These are phyloP conservation scores for Pythium biforme DNA, from an alignment of 352 stramenopile species.

Conservation along the genomic window DNA sequence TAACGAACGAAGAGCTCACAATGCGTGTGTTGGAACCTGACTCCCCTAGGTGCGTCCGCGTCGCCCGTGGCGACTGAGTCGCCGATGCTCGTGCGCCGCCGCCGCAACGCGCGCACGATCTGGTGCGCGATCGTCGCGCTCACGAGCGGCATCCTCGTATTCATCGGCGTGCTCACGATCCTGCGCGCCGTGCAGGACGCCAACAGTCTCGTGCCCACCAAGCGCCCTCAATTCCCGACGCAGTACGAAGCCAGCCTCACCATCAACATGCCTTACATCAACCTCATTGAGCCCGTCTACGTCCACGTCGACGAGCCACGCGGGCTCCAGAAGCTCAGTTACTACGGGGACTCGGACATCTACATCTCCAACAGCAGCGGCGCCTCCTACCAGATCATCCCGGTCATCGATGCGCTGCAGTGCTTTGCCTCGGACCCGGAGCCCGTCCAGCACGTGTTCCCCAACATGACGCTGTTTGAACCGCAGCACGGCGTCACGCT, in stretches of 20 bases:
- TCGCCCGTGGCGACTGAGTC: conserved; percentile 24
- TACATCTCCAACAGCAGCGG: conserved; percentile 86
- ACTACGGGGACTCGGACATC: conserved; percentile 86
- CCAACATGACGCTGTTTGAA: conserved; percentile 82
- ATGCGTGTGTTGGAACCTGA: neutral
- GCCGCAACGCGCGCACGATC: conserved; percentile 65
- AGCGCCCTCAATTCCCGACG: conserved; percentile 67
- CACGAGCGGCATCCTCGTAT: conserved; percentile 72
- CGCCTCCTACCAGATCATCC: conserved; percentile 81
- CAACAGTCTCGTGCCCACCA: conserved; percentile 66
- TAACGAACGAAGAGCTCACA: neutral
- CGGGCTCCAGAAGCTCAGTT: conserved; percentile 83
- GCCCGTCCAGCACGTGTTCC: conserved; percentile 81
- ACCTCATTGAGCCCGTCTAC: conserved; percentile 86
- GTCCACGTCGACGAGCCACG: conserved; percentile 74
- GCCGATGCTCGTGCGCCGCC: conserved; percentile 43
- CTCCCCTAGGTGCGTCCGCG: conserved; percentile 1
- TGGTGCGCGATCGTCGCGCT: conserved; percentile 84
- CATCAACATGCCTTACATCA: conserved; percentile 88
- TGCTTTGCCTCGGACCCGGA: conserved; percentile 68
- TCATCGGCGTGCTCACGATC: conserved; percentile 81
- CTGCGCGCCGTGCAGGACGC: conserved; percentile 78
- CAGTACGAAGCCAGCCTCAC: conserved; percentile 88
- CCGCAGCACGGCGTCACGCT: conserved; percentile 78
- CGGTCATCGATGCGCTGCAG: conserved; percentile 70